Percentiles rank a stretch among this genome's conserved stretches.
phyloP scores from a whole-genome alignment of 768 basidiomycete species.

The Boletus edulis region DNA sequence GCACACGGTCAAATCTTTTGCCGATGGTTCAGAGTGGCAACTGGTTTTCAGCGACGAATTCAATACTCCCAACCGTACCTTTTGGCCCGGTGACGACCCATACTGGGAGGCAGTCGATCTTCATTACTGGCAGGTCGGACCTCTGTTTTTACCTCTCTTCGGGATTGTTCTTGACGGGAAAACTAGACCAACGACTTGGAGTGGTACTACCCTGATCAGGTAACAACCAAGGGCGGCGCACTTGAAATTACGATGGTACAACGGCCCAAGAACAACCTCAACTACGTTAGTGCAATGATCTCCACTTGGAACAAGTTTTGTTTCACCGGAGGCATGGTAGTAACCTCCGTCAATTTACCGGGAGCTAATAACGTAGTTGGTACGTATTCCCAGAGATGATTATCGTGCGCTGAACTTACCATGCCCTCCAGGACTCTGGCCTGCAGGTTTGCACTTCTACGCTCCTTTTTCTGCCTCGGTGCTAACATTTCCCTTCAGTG shows the following conservation, averaged over 20 bases:
- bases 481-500: conserved; percentile 32
- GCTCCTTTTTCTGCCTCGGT: not conserved
- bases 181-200: conserved; percentile 69
- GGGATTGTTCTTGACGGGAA: not conserved
- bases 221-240: conserved; percentile 70
- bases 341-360: conserved; percentile 66
- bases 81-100: conserved; percentile 80
- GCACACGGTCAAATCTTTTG: conserved; percentile 52
- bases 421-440: conserved; percentile 58
- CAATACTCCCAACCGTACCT: conserved; percentile 72
- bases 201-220: conserved; percentile 84
- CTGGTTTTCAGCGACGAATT: conserved; percentile 92
- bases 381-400: conserved; percentile 2
- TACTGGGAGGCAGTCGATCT: conserved; percentile 86
- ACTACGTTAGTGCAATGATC: conserved; percentile 73
- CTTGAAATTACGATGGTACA: conserved; percentile 72
- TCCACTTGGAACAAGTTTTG: conserved; percentile 88
- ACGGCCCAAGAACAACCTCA: conserved; percentile 65
- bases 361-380: conserved; percentile 58
- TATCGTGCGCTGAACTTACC: not conserved
- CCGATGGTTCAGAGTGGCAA: conserved; percentile 51
- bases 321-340: conserved; percentile 85
- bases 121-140: conserved; percentile 67
- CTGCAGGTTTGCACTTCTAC: conserved; percentile 41
- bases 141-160: not conserved